Evolutionary conservation across 2,329 filamentous ascomycete genomes (phyloP), one percentile per base, ranked within the genome.

Genomic region (Trichoderma aggressivum): DNA sequence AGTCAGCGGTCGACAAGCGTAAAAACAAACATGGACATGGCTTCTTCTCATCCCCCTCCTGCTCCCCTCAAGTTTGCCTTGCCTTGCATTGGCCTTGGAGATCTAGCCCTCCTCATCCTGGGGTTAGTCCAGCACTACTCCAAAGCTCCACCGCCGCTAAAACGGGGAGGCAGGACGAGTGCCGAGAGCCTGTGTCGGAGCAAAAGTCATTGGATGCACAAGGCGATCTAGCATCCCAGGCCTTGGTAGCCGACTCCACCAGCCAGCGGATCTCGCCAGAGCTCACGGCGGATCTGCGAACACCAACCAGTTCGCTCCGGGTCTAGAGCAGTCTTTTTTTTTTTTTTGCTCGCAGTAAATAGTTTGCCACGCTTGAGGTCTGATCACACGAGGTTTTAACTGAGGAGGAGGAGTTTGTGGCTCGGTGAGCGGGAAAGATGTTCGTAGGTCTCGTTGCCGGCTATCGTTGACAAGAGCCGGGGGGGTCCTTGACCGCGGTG

Each of bases 281-380:
- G 50, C n/a, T 47, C 36, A 36, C 53, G 34, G 64, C 21, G 24
- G 65, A 68, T 68, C 65, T 59, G 24, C 55, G 32, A 66, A 39
- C 63, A 43, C 50, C 63, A 66, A 34, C 30, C 61, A 53, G 18
- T 39, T 18, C 26, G 18, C 12, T 59, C 65, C 10, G 26, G 65
- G 65, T 68, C 65, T 68, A 68, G 65, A 50, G 36, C 65, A 68
- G 65, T 59, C 65, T 55, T 50, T 18, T 43, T 11, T n/a, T 59
- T 55, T 55, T 50, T 18, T 43, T 11, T n/a, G 21, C 39, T 43
- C 16, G 32, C 56, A n/a, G 28, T 28, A 67, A 67, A 59, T 59
- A 43, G 65, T 60, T 68, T 43, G 65, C 53, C 65, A 68, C 65
- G 26, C 55, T n/a, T 34, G 5, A 8, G 30, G 39, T 18, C 26